Base-by-base conservation (phyloP, 2,329 filamentous ascomycete genomes). In the Dissoconium aciculare region DNA sequence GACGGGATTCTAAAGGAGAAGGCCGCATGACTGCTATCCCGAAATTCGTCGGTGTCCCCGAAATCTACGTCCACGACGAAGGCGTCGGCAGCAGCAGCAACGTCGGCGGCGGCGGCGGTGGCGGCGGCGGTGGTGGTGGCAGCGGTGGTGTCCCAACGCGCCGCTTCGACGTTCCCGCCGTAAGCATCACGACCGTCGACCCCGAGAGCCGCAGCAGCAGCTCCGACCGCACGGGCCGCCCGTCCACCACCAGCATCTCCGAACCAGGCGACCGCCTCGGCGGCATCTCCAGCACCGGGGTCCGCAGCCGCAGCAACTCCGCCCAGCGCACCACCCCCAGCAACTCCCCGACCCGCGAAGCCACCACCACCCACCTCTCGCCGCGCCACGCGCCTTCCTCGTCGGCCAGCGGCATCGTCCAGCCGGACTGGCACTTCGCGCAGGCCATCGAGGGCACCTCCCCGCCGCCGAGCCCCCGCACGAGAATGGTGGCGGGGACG, bases 21-120 rank as follows among this genome's bases (percentile, higher is more conserved):
- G 75, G 76, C 12, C 78, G 83, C 37, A 79, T 94, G 71, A 78
- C 74, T 4, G 69, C 64, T 1, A 62, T 91, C 16, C 84, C 85
- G 3, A 73, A 81, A 43, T 74, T 93, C 41, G n/a, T n/a, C n/a
- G 76, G 74, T 12, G 78, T 93, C 15, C 87, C 87, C 0, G 83
- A 93, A 49, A 93, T 95, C 38, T 75, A 81, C 38, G 79, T 94
- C 13, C 83, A 94, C 41, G 78, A 87, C 34, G 76, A 82, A 40
- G 69, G 71, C 26, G 67, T 66, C 32, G 53, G 55, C 12, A 30
- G 46, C 29, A 39, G 49, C 30, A 38, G 52, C 15, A 41, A 52
- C 36, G 42, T 44, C 27, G 38, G 51, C 9, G 44, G 50, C 16
- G 33, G 38, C 27, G 41, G 52, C 36, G 42, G 44, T 27, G 38